Base-by-base conservation (phyloP, 192 early-diverging fungal genomes). In the Fimicolochytrium jonesii region DNA sequence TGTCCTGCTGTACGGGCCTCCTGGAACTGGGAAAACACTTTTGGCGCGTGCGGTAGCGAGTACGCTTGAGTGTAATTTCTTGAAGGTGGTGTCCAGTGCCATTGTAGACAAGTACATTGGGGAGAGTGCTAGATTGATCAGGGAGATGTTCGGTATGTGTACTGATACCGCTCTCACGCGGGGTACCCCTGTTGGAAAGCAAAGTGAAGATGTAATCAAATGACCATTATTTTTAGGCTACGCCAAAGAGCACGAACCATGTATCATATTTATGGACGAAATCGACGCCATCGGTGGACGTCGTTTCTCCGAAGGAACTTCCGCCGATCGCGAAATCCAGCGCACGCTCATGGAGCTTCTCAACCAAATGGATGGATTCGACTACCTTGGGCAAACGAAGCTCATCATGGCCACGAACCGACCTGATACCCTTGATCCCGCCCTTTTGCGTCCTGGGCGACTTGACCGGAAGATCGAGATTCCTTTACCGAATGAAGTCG, bases 91-190 rank as follows among this genome's bases (percentile, higher is more conserved):
- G 0, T 94, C 93, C 25, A 92, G 89, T 69, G 97, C 97, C 9
- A 99, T 99, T 75, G 95, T 99, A 3, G 97, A 99, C 83, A 99
- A 99, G 78, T 99, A 96, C 69, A 99, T 99, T 78, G 97, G 97
- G 57, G 97, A 99, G 77, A 92, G 90, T 78, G 95, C 97, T 41
- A 77, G 97, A 62, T 74, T 99, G 47, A 86, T 99, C 56, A 83
- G 97, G 29, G 97, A 99, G 75, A 99, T 99, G 97, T 99, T 99
- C 87, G 94, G 92, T 88, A 55, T 26, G 56, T 35, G 26, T 35
- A 13, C 18, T 28, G 53, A 22, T 17, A 55, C 11, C 33, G 1
- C 15, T 23, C 0, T 28, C 4, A n/a, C n/a, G n/a, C n/a, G n/a
- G n/a, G n/a, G n/a, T n/a, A n/a, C 13, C 9, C 18, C 41, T n/a